Conservation (phyloP, 768 basidiomycete genomes). For the Lentinula lateritia region DNA sequence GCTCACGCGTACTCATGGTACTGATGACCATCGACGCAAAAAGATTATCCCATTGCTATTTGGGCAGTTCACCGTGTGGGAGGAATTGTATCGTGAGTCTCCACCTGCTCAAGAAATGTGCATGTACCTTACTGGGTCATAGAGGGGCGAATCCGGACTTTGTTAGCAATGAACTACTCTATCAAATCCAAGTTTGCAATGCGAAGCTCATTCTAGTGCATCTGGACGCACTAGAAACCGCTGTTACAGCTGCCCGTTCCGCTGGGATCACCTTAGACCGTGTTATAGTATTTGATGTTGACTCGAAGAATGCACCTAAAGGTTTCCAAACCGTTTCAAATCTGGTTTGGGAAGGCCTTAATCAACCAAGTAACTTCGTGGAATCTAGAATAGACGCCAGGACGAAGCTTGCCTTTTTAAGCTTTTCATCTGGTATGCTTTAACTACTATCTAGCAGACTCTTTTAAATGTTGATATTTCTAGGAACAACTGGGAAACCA, state of each 20-base stretch:
- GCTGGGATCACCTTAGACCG: conserved; percentile 33
- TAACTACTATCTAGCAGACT: neutral
- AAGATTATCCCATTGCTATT: conserved; percentile 51
- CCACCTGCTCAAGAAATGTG: neutral
- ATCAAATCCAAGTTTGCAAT: conserved; percentile 47
- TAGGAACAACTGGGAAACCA: conserved; percentile 66
- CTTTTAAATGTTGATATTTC: neutral
- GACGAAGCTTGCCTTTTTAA: conserved; percentile 65
- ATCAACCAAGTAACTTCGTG: conserved; percentile 28
- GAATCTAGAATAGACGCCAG: conserved; percentile 60
- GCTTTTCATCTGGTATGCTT: conserved; percentile 54
- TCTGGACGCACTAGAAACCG: conserved; percentile 36
- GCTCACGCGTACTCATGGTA: neutral
- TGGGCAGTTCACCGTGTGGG: conserved; percentile 56
- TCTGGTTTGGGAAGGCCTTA: conserved; percentile 45
- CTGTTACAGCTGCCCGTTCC: conserved; percentile 34
- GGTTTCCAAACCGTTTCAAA: conserved; percentile 31
- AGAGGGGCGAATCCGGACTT: conserved; percentile 64
- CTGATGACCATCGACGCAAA: neutral
- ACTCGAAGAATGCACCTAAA: neutral
- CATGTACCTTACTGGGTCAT: neutral
- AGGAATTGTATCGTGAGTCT: conserved; percentile 49
- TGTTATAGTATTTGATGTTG: conserved; percentile 36
- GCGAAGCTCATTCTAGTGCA: conserved; percentile 43
- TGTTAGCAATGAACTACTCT: conserved; percentile 44